Conservation (phyloP, 2,329 filamentous ascomycete species). For the Aspergillus bombycis region DNA sequence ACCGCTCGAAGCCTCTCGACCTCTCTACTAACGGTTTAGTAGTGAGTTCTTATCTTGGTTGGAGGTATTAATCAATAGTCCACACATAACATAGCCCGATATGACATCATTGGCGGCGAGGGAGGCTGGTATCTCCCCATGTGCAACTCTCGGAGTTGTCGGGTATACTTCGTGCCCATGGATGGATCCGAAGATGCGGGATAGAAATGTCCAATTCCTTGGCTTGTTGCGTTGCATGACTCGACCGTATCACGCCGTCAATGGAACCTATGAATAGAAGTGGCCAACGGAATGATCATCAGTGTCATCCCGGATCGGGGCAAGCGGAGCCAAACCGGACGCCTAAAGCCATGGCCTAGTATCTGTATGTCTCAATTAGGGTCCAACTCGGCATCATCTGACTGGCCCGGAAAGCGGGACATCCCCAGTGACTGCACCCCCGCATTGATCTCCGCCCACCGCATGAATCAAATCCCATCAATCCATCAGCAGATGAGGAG, state of each 20-base stretch:
- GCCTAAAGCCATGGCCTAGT: slow-evolving; percentile 1
- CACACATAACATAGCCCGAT: neutral
- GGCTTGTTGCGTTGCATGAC: slow-evolving; percentile 1
- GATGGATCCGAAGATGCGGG: neutral
- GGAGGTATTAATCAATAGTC: neutral
- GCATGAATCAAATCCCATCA: neutral
- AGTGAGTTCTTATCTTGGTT: neutral
- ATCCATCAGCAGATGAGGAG: slow-evolving; percentile 4
- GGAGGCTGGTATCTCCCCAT: neutral
- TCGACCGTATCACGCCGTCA: neutral
- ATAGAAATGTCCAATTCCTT: neutral
- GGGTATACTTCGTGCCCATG: neutral
- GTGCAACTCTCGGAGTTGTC: neutral
- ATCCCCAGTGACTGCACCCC: neutral
- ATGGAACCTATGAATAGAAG: slow-evolving; percentile 2
- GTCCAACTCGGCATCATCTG: neutral
- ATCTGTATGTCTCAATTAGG: slow-evolving; percentile 5
- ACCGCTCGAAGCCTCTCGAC: neutral
- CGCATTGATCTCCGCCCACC: slow-evolving; percentile 1
- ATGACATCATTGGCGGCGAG: neutral
- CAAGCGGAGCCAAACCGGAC: neutral
- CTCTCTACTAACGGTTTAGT: no score
- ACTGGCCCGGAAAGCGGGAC: slow-evolving; percentile 1
- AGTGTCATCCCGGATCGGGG: neutral
- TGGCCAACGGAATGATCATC: neutral